Percentiles rank a stretch among this genome's conserved stretches.
Conservation (phyloP, 345 rosid genomes). For the Eucalyptus leucophloia region DNA sequence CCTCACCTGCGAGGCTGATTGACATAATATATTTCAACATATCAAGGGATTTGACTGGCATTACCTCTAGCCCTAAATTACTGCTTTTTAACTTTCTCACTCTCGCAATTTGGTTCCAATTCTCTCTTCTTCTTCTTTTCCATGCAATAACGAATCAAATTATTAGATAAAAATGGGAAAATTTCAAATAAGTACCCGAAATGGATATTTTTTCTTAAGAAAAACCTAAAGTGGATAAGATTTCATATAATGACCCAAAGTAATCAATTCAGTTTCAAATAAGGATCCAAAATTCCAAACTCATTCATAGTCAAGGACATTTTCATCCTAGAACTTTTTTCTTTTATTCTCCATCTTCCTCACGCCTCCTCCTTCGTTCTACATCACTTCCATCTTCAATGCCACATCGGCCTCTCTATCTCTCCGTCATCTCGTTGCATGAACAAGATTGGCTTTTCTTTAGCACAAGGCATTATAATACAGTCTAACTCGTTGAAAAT, state of each 20-base stretch:
- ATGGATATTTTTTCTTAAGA: accelerated
- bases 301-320: accelerated
- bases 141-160: background rate
- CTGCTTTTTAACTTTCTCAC: background rate
- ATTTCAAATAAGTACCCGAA: no score
- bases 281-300: accelerated
- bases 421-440: accelerated
- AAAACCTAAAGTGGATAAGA: no score
- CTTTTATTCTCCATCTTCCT: no score
- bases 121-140: background rate
- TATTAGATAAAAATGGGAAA: background rate
- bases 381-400: no score
- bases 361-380: accelerated
- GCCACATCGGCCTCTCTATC: no score
- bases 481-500: no score
- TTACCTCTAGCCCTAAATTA: background rate
- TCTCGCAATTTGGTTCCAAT: background rate
- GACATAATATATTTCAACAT: background rate
- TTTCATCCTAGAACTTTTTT: no score
- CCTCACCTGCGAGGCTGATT: background rate
- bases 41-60: background rate
- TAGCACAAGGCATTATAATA: no score
- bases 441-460: no score
- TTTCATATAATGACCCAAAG: no score
- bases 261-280: no score